These are phyloP conservation scores for Salix dunnii DNA, from an alignment of 345 rosid genomes.

Conservation along the genomic window DNA sequence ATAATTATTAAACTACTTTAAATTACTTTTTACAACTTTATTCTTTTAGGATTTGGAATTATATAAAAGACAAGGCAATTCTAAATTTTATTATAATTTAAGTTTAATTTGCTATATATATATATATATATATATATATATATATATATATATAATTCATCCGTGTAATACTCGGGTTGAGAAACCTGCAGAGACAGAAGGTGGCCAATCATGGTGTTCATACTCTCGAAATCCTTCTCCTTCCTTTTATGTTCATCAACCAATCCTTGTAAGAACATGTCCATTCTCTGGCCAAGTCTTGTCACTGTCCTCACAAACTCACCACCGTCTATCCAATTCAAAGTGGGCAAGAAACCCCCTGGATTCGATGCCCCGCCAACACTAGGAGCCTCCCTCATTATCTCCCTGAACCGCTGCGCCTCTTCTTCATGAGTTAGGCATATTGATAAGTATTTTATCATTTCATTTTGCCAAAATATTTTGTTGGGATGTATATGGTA, in stretches of 20 bases:
- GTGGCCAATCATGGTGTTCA: conserved; percentile 42
- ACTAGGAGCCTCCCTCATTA: conserved; percentile 12
- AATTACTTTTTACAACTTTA: too few relatives aligned
- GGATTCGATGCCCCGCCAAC: conserved; percentile 33
- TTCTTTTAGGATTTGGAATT: too few relatives aligned
- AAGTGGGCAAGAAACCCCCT: conserved; percentile 34
- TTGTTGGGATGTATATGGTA: too few relatives aligned
- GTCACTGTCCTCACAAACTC: background rate
- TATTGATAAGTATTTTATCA: too few relatives aligned
- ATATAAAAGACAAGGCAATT: too few relatives aligned
- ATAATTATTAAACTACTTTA: too few relatives aligned
- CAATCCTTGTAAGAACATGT: conserved; percentile 34
- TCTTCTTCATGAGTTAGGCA: conserved; percentile 19
- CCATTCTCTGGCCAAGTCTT: conserved; percentile 24
- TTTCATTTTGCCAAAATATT: too few relatives aligned
- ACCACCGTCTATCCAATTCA: conserved; percentile 33
- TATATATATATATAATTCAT: background rate
- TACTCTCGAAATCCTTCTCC: background rate
- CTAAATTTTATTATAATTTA: too few relatives aligned
- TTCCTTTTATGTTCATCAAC: conserved; percentile 34
- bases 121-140: too few relatives aligned
- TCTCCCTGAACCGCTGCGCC: conserved; percentile 22
- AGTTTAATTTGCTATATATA: too few relatives aligned
- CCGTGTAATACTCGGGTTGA: conserved; percentile 42
- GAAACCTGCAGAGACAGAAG: conserved; percentile 34